A percentile compares a stretch with the other conserved stretches of the same genome.
Evolutionary conservation across 148 eudicot genomes (phyloP).

Genomic region (Tetragonia tetragonoides): DNA sequence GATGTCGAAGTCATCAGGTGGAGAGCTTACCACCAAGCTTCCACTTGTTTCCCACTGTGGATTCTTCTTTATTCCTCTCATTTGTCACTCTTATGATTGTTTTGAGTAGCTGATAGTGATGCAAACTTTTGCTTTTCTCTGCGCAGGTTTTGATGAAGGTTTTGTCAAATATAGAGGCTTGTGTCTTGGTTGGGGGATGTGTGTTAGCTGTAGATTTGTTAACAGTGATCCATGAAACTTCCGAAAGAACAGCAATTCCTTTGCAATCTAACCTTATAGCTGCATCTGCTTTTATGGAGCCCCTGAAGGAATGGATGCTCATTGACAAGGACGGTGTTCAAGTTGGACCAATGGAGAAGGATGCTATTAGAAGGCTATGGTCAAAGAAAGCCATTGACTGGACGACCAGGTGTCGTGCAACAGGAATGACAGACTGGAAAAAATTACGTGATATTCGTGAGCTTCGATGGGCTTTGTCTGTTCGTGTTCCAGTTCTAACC

Average conservation of each 20-base stretch:
- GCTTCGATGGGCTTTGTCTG: conserved; percentile 94
- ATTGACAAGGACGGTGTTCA: conserved; percentile 76
- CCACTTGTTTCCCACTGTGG: no score
- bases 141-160: conserved; percentile 90
- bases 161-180: conserved; percentile 83
- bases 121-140: conserved; percentile 10
- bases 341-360: conserved; percentile 97
- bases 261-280: conserved; percentile 96
- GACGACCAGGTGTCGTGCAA: conserved; percentile 88
- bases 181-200: conserved; percentile 98
- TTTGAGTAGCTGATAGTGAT: neutral
- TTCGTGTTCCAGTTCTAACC: conserved; percentile 93
- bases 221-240: conserved; percentile 90
- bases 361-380: conserved; percentile 92
- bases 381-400: conserved; percentile 81
- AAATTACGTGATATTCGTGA: conserved; percentile 89
- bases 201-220: conserved; percentile 92
- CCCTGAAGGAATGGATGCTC: conserved; percentile 91
- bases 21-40: no score
- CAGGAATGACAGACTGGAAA: conserved; percentile 97
- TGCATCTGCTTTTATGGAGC: conserved; percentile 98
- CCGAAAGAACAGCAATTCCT: conserved; percentile 96
- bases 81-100: neutral
- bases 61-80: neutral
- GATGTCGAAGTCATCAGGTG: no score